Base-by-base conservation (phyloP, 495 filamentous ascomycete species). In the Penicillium cinerascens region DNA sequence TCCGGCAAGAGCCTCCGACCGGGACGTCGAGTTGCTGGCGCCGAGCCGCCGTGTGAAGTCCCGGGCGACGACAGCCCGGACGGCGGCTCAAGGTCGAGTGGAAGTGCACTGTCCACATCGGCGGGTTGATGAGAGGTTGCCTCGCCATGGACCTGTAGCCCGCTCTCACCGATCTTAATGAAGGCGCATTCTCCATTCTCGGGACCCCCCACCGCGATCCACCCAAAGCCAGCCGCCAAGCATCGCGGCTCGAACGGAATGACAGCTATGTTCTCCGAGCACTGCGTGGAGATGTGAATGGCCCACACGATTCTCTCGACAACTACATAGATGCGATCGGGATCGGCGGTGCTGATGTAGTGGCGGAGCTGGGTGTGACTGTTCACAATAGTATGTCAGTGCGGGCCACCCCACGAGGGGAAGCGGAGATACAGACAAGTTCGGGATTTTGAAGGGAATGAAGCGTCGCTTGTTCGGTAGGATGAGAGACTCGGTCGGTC, bases 321-420 rank as follows among this genome's bases (percentile, higher is more conserved):
- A 44, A 90, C 89, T 59, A 92, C 93, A 75, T 91, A 95, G 58
- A 98, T 79, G 55, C 82, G 67, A 70, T 90, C 82, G 20, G 83
- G 80, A 51, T 85, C 80, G 47, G 88, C 85, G 25, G 84, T 86
- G 67, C 87, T 92, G 62, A 97, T 86, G 56, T 95, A 84, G 58
- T 95, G 91, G 44, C 91, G 88, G 42, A 98, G 81, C 71, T 98
- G 93, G 76, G 85, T 88, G 69, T 98, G 93, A 56, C 92, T 96
- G 66, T 46, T 42, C 38, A 37, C 5, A 22, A 2, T 39, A 35
- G 22, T 40, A 21, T 43, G 50, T 60, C 40, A 55, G 58, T 40
- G 27, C 40, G 39, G 38, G 47, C 15, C 26, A 40, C 7, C 36
- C 21, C 25, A 43, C n/a, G 37, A 20, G 29, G 47, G 18, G 10